Percentiles rank a stretch among this genome's conserved stretches.
Evolutionary conservation across 345 rosid species (phyloP).

Genomic region (Syzygium grande): DNA sequence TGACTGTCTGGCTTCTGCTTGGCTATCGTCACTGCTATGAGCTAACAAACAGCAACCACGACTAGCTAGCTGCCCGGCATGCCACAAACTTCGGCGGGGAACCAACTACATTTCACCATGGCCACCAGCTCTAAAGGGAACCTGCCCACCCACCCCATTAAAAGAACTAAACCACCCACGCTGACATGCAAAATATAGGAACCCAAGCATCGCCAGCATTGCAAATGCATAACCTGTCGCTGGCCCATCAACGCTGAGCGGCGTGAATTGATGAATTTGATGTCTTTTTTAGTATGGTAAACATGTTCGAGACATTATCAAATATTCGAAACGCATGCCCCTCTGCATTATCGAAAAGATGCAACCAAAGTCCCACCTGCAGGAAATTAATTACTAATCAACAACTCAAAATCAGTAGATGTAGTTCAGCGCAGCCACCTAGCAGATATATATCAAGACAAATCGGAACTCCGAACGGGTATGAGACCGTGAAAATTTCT

Average conservation of each 20-base stretch:
- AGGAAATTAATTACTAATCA: background rate
- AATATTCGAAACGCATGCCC: background rate
- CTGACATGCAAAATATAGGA: background rate
- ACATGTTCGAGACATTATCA: background rate
- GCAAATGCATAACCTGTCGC: background rate
- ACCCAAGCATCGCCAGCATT: background rate
- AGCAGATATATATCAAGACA: background rate
- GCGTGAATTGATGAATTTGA: background rate
- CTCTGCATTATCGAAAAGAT: background rate
- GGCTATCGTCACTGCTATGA: background rate
- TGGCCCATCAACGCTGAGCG: background rate
- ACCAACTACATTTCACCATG: background rate
- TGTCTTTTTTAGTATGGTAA: background rate
- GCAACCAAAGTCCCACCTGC: background rate
- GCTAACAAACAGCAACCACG: background rate
- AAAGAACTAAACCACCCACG: background rate
- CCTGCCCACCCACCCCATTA: background rate
- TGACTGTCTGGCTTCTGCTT: background rate
- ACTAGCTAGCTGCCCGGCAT: background rate
- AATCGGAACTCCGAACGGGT: background rate
- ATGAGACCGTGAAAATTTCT: background rate
- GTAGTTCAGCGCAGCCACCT: background rate
- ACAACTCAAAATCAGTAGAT: background rate
- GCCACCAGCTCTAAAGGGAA: background rate
- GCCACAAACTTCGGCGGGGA: background rate